A percentile compares a stretch with the other conserved stretches of the same genome.
Evolutionary conservation across 2,329 filamentous ascomycete species (phyloP).

Genomic region (Diplodia intermedia): DNA sequence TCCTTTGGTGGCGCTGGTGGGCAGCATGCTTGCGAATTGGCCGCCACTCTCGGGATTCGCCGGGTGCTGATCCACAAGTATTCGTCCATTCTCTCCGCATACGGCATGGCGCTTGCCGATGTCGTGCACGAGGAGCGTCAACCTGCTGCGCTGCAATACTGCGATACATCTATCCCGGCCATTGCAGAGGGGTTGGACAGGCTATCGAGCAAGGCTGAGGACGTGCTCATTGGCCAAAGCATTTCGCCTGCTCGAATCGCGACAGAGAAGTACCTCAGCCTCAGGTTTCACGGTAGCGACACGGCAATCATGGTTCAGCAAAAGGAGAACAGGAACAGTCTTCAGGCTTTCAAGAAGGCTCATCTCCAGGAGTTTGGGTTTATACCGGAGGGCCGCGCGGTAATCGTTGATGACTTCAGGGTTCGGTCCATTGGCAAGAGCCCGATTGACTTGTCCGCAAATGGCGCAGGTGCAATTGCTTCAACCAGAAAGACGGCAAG

Average conservation of each 20-base stretch:
- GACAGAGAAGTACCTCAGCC: slow-evolving; percentile 51
- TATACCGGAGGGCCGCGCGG: slow-evolving; percentile 46
- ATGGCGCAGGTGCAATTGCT: slow-evolving; percentile 19
- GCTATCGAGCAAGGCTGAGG: slow-evolving; percentile 52
- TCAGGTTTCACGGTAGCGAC: slow-evolving; percentile 54
- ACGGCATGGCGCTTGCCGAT: slow-evolving; percentile 41
- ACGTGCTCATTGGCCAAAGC: slow-evolving; percentile 69
- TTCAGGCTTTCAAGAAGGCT: slow-evolving; percentile 44
- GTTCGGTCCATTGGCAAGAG: slow-evolving; percentile 45
- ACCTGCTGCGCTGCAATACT: slow-evolving; percentile 44
- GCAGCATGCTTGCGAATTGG: slow-evolving; percentile 52
- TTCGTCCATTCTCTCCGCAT: slow-evolving; percentile 56
- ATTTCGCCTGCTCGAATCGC: slow-evolving; percentile 52
- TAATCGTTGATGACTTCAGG: slow-evolving; percentile 39
- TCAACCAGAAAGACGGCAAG: background rate
- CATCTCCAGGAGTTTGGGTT: slow-evolving; percentile 56
- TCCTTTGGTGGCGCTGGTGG: slow-evolving; percentile 48
- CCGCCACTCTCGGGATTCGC: slow-evolving; percentile 52
- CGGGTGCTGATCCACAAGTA: slow-evolving; percentile 56
- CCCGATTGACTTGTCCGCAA: slow-evolving; percentile 30
- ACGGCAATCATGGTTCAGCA: slow-evolving; percentile 54
- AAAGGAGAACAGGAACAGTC: slow-evolving; percentile 43
- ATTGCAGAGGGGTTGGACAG: slow-evolving; percentile 72
- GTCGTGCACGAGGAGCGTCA: slow-evolving; percentile 53
- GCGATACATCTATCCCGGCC: slow-evolving; percentile 33